Conservation (phyloP, 169 alveolate species). For the Cyclospora cayetanensis region DNA sequence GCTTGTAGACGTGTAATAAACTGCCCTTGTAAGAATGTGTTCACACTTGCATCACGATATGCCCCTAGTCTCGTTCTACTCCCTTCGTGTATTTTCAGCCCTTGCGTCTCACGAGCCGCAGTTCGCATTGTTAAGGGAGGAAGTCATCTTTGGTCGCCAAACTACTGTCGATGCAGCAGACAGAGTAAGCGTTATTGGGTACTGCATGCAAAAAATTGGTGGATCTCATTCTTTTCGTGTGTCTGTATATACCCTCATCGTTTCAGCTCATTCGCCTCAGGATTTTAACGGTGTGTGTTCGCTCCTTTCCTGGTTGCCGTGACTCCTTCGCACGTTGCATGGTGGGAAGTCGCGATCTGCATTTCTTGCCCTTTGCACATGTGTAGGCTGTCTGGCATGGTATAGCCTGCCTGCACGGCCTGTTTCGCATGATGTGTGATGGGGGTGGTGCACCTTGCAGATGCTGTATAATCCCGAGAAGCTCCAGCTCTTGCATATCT, state of each 20-base stretch:
- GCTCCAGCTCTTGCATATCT: constrained; percentile 77
- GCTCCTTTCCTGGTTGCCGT: no score
- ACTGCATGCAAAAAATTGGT: not conserved
- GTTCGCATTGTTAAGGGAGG: constrained; percentile 91
- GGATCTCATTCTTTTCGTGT: not conserved
- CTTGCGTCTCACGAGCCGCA: constrained; percentile 94
- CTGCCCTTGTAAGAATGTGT: no score
- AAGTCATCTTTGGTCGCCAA: constrained; percentile 77
- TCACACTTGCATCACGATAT: no score
- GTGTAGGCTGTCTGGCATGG: no score
- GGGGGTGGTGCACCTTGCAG: not conserved
- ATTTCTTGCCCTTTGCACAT: no score
- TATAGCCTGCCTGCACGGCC: no score
- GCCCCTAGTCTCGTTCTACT: not conserved
- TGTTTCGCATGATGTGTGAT: not conserved
- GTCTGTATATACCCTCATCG: no score
- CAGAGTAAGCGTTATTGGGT: constrained; percentile 22
- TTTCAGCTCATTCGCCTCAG: no score
- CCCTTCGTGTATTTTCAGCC: constrained; percentile 61
- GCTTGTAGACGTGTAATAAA: no score
- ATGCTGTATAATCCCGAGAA: constrained; percentile 74
- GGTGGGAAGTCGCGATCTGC: no score
- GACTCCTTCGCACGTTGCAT: no score
- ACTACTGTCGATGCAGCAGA: constrained; percentile 20
- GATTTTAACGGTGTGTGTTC: no score